A percentile compares a stretch with the other conserved stretches of the same genome.
Conservation (phyloP, 805 yeast genomes). For the Priceomyces fermenticarens region DNA sequence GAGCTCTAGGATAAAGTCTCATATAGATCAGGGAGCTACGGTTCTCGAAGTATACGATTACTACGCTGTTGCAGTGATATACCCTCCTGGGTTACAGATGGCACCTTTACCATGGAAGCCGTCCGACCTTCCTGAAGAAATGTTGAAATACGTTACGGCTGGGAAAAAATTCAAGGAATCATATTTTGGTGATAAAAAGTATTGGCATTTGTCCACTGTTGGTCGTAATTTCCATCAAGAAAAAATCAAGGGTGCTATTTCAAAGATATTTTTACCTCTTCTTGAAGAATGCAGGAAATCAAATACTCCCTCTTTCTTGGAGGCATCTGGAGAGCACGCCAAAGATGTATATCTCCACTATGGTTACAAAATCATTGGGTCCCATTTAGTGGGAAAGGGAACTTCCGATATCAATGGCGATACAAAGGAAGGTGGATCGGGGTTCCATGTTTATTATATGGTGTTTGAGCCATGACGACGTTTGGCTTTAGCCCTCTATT, state of each 20-base stretch:
- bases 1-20: neutral
- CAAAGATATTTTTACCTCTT: constrained; percentile 4
- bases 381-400: constrained; percentile 2
- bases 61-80: constrained; percentile 10
- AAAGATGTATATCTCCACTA: constrained; percentile 7
- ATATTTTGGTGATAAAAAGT: constrained; percentile 1
- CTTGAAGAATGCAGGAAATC: constrained; percentile 4
- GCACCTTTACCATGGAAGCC: neutral
- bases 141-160: neutral
- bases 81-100: constrained; percentile 5
- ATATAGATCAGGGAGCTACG: constrained; percentile 4
- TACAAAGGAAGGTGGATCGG: neutral
- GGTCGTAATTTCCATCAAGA: constrained; percentile 6
- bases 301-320: constrained; percentile 4
- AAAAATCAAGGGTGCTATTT: constrained; percentile 5
- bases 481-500: no score
- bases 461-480: constrained; percentile 1
- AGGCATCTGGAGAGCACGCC: constrained; percentile 8
- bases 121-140: neutral
- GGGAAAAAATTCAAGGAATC: neutral
- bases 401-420: neutral
- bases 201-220: constrained; percentile 7
- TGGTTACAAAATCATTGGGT: constrained; percentile 5
- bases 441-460: constrained; percentile 1
- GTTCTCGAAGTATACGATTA: constrained; percentile 5